These are phyloP conservation scores for Talaromyces liani DNA, from an alignment of 495 filamentous ascomycete species.

Conservation along the genomic window DNA sequence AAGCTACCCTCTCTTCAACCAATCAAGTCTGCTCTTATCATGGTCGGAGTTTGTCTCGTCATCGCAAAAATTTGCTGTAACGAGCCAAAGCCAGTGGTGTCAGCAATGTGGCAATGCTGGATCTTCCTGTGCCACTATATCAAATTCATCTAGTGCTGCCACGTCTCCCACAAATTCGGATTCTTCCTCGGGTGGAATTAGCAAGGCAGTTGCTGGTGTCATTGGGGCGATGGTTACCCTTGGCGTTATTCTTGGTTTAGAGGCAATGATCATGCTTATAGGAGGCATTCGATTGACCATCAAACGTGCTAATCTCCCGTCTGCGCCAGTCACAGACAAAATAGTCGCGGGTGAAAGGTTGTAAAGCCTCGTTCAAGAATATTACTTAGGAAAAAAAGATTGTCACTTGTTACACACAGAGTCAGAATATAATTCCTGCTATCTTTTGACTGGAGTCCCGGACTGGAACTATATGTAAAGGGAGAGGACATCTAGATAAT, in stretches of 20 bases:
- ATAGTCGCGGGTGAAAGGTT: too few relatives aligned
- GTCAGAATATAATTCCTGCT: too few relatives aligned
- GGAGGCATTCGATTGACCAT: neutral
- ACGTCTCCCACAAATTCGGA: neutral
- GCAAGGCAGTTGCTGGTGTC: slow-evolving; percentile 42
- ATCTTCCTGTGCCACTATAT: slow-evolving; percentile 21
- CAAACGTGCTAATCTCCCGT: neutral
- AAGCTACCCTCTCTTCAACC: slow-evolving; percentile 37
- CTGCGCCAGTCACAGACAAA: too few relatives aligned
- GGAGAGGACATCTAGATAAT: too few relatives aligned
- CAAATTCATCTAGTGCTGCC: neutral
- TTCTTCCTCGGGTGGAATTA: slow-evolving; percentile 18
- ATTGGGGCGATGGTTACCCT: slow-evolving; percentile 58
- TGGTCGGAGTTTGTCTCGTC: slow-evolving; percentile 35
- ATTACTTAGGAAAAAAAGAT: too few relatives aligned
- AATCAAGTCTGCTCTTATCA: slow-evolving; percentile 19
- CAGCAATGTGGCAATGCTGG: slow-evolving; percentile 33
- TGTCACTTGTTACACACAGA: too few relatives aligned
- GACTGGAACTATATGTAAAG: too few relatives aligned
- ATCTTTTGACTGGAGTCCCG: too few relatives aligned
- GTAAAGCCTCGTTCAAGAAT: too few relatives aligned
- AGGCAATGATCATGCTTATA: slow-evolving; percentile 15
- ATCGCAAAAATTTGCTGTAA: slow-evolving; percentile 34
- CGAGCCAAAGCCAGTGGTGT: slow-evolving; percentile 34
- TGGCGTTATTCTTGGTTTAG: slow-evolving; percentile 41